Evolutionary conservation across 2,329 filamentous ascomycete species (phyloP).

Genomic region (Neodidymelliopsis sp.): DNA sequence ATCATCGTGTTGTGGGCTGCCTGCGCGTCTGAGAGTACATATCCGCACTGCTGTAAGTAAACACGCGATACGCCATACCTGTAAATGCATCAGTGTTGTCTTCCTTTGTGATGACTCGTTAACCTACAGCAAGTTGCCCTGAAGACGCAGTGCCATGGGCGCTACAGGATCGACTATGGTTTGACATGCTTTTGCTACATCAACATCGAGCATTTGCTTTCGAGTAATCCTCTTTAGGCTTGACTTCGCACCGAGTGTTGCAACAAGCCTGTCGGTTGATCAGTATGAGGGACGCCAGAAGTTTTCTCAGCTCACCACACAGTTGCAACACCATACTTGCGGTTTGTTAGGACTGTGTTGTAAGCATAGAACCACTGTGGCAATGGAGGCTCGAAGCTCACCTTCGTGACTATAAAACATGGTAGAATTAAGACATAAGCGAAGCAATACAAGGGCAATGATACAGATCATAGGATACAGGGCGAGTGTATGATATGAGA

Average conservation of each 20-base stretch:
- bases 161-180: conserved; percentile 87
- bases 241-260: conserved; percentile 80
- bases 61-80: conserved; percentile 78
- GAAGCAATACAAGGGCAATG: conserved; percentile 4
- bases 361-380: conserved; percentile 26
- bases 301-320: conserved; percentile 73
- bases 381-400: conserved; percentile 53
- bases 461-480: conserved; percentile 9
- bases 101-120: neutral
- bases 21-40: conserved; percentile 82
- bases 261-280: conserved; percentile 76
- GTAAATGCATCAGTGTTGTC: conserved; percentile 19
- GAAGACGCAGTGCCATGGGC: conserved; percentile 87
- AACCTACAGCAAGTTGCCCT: conserved; percentile 80
- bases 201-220: conserved; percentile 87
- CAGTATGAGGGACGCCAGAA: conserved; percentile 22
- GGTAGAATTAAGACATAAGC: conserved; percentile 28
- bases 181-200: conserved; percentile 84
- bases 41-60: conserved; percentile 85
- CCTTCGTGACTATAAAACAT: conserved; percentile 99
- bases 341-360: conserved; percentile 74
- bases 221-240: conserved; percentile 76
- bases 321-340: conserved; percentile 90
- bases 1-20: conserved; percentile 77
- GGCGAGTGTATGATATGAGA: neutral